phyloP scores from a whole-genome alignment of 2,329 filamentous ascomycete species.

The Stenocarpella maydis region DNA sequence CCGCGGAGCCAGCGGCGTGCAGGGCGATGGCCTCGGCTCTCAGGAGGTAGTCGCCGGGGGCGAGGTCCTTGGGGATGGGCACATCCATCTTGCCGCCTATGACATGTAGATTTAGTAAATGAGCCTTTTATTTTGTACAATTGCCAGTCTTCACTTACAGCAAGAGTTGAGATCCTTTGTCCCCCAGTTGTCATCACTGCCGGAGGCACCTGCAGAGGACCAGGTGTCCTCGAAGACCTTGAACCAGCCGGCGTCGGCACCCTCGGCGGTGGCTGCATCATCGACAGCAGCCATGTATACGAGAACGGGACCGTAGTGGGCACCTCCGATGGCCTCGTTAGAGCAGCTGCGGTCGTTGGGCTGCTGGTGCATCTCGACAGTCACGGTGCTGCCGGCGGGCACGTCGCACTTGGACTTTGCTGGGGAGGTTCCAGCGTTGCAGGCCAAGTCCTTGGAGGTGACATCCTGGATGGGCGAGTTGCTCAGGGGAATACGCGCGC shows the following conservation, averaged over 20 bases:
- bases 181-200: conserved; percentile 56
- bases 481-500: conserved; percentile 56
- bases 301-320: conserved; percentile 60
- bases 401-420: conserved; percentile 55
- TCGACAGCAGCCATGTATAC: conserved; percentile 58
- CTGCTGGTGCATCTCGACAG: conserved; percentile 63
- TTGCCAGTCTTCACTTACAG: conserved; percentile 17
- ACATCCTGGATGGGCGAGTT: conserved; percentile 62
- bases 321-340: conserved; percentile 58
- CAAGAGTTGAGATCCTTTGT: conserved; percentile 52
- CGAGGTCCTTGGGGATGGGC: conserved; percentile 44
- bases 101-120: neutral
- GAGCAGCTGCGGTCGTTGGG: conserved; percentile 51
- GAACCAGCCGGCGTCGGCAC: conserved; percentile 53
- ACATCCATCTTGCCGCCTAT: conserved; percentile 50
- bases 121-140: neutral
- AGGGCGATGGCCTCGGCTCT: conserved; percentile 59
- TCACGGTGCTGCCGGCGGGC: conserved; percentile 56
- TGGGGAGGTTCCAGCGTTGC: conserved; percentile 50
- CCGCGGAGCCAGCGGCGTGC: conserved; percentile 49
- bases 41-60: conserved; percentile 53
- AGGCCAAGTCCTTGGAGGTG: conserved; percentile 51
- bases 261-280: conserved; percentile 46
- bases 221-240: conserved; percentile 59
- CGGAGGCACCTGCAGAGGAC: conserved; percentile 46